Evolutionary conservation across 306 rosid species (phyloP), one percentile per base, ranked within the genome.

Genomic region (Acacia acuminata): DNA sequence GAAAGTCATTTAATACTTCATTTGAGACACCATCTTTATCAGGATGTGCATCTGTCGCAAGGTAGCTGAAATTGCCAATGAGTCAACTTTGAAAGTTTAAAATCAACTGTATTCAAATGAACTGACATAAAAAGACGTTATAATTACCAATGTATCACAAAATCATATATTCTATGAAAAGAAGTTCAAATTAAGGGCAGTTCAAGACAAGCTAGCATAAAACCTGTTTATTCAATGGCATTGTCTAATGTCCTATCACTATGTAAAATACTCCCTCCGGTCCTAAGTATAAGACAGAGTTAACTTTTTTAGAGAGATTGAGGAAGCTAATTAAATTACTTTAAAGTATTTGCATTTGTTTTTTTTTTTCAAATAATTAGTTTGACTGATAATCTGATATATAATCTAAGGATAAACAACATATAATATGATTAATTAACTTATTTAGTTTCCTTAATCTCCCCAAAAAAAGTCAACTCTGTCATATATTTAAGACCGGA

Each of bases 21-120:
- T 84, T 75, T 4, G 82, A 48, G 30, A 38, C 65, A 22, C 32
- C 10, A n/a, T 22, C 30, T 58, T 58, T 85, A 61, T 73, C 80
- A 75, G 80, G 85, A 83, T 79, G 88, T 53, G 84, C 78, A 65
- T 82, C 87, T 25, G 91, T 89, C 48, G 87, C 17, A 80, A 83
- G 80, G 82, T 64, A 83, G 64, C 73, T 77, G 88, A 78, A 86
- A 30, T 79, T 85, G 83, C 85, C 63, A 51, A 77, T 67, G 76
- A 55, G 75, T 63, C 79, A 83, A 43, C 68, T 83, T 73, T 63
- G 27, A 73, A 48, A 36, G 45, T 84, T 72, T 60, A 84, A 80
- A 75, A 86, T 55, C 76, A 55, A 85, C 56, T 67, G 56, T 51
- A 66, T 45, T 75, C 45, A 45, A 58, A 77, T 48, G 80, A 40